Evolutionary conservation across 192 early-diverging fungal genomes (phyloP).

Genomic region (Backusella luteola): DNA sequence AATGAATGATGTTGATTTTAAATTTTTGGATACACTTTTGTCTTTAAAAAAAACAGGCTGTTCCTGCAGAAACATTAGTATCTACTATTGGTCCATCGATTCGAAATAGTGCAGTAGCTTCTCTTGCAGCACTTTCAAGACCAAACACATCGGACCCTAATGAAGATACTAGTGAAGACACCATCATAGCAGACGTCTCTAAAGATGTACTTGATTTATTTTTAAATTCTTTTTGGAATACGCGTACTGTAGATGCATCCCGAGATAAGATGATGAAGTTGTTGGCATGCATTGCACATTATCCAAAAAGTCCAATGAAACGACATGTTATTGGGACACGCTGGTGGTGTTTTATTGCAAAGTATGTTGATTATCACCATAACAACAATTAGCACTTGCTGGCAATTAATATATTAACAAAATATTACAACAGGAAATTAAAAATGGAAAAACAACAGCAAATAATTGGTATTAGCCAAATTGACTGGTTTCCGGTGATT

Average conservation of each 20-base stretch:
- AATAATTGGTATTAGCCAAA: not conserved
- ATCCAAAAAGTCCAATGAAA: not conserved
- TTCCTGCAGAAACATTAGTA: conserved; percentile 28
- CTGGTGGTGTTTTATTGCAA: conserved; percentile 33
- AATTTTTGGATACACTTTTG: not conserved
- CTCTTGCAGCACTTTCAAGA: not conserved
- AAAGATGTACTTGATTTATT: conserved; percentile 28
- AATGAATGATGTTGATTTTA: not conserved
- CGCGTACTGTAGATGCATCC: not conserved
- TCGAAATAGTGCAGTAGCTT: conserved; percentile 1
- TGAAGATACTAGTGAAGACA: conserved; percentile 5
- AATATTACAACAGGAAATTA: not conserved
- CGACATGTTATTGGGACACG: conserved; percentile 28
- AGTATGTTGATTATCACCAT: conserved; percentile 9
- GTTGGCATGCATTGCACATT: conserved; percentile 14
- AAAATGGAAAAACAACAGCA: not conserved
- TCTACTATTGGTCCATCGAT: conserved; percentile 25
- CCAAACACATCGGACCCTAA: not conserved
- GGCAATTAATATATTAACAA: not conserved
- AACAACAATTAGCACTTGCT: not conserved
- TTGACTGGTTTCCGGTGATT: conserved; percentile 6
- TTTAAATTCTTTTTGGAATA: conserved; percentile 19
- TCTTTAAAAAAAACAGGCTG: conserved; percentile 3
- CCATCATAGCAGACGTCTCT: conserved; percentile 6
- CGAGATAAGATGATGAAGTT: conserved; percentile 19